Conservation (phyloP, 345 rosid genomes). For the Citrus maxima region DNA sequence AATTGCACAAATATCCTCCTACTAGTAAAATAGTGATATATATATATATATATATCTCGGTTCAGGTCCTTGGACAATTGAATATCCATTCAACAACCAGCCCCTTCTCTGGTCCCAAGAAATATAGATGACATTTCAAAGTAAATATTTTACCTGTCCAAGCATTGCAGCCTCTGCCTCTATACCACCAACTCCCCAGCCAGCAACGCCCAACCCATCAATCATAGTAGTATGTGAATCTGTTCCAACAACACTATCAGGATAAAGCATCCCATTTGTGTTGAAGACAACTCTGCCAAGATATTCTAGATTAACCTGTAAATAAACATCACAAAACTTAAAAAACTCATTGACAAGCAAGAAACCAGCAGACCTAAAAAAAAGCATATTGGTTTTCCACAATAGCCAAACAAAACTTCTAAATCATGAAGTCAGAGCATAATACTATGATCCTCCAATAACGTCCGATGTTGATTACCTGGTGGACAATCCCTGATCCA, state of each 20-base stretch:
- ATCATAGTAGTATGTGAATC: slow-evolving; percentile 97
- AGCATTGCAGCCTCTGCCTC: slow-evolving; percentile 98
- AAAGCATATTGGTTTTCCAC: not conserved
- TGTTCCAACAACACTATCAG: slow-evolving; percentile 94
- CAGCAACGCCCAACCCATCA: slow-evolving; percentile 97
- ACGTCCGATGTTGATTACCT: slow-evolving; percentile 38
- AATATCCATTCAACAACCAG: not conserved
- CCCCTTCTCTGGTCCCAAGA: not conserved
- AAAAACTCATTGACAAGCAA: not conserved
- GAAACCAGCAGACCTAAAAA: not conserved
- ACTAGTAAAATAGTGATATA: not conserved
- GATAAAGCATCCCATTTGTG: slow-evolving; percentile 71
- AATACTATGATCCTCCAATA: not conserved
- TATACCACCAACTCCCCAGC: slow-evolving; percentile 98
- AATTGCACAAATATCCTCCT: not conserved
- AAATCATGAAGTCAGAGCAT: not conserved
- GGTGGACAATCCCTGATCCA: slow-evolving; percentile 96
- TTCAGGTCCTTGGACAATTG: not conserved
- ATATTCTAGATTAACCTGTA: slow-evolving; percentile 86
- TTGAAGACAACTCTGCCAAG: slow-evolving; percentile 93
- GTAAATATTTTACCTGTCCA: slow-evolving; percentile 67
- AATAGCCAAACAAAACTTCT: not conserved
- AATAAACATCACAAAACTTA: slow-evolving; percentile 11
- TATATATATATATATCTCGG: not conserved
- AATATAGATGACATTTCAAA: not conserved